Evolutionary conservation across 2,329 filamentous ascomycete species (phyloP).

Genomic region (Chaetomiaceae sp.): DNA sequence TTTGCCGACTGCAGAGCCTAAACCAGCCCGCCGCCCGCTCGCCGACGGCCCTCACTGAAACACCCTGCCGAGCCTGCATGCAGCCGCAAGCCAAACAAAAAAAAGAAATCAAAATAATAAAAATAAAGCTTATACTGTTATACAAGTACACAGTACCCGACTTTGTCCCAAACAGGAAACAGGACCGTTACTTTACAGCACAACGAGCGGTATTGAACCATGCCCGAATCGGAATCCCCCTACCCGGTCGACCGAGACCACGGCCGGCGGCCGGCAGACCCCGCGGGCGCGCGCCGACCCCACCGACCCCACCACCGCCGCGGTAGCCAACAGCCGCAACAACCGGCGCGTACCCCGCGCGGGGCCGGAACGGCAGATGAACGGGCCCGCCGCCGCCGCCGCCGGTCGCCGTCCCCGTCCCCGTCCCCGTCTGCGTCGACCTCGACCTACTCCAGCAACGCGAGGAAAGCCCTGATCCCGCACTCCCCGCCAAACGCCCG

Average conservation of each 20-base stretch:
- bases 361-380: not conserved
- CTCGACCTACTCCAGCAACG: not conserved
- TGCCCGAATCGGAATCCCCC: not conserved
- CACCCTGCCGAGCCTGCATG: no score
- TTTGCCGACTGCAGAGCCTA: no score
- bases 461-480: not conserved
- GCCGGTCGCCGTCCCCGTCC: not conserved
- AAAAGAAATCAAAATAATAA: no score
- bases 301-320: not conserved
- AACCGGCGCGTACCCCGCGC: conserved; percentile 1
- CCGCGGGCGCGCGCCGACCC: no score
- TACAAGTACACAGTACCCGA: no score
- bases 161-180: no score
- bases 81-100: no score
- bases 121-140: no score
- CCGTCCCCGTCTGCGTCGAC: not conserved
- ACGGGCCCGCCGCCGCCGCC: not conserved
- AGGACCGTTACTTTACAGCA: no score
- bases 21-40: no score
- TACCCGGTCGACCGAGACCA: not conserved
- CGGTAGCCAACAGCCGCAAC: not conserved
- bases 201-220: no score
- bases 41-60: no score
- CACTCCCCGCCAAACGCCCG: not conserved
- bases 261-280: not conserved